A percentile compares a stretch with the other conserved stretches of the same genome.
Conservation (phyloP, 352 stramenopile species). For the Chrysophaeum taylorii region DNA sequence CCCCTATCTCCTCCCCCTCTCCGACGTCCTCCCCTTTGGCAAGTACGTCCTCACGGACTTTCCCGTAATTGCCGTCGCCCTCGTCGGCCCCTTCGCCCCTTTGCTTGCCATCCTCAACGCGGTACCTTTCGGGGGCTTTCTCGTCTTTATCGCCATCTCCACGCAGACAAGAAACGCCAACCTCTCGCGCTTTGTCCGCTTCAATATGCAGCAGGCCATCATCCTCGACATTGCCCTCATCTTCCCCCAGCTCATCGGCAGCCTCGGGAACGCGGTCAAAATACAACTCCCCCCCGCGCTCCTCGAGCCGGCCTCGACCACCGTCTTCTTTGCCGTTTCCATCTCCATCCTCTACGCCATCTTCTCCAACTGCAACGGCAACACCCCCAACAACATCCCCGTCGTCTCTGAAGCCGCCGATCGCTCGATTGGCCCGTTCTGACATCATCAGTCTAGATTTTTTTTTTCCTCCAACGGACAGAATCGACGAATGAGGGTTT, state of each 20-base stretch:
- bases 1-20: slow-evolving; percentile 36
- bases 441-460: no score
- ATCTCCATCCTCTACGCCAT: slow-evolving; percentile 40
- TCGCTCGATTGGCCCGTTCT: slow-evolving; percentile 33
- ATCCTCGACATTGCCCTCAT: slow-evolving; percentile 61
- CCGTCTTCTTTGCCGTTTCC: slow-evolving; percentile 39
- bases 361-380: slow-evolving; percentile 36
- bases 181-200: slow-evolving; percentile 50
- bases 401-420: slow-evolving; percentile 44
- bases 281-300: slow-evolving; percentile 31
- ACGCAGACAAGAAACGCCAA: slow-evolving; percentile 41
- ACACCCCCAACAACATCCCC: slow-evolving; percentile 49
- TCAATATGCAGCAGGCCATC: slow-evolving; percentile 64
- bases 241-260: slow-evolving; percentile 34
- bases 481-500: no score
- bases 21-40: slow-evolving; percentile 38
- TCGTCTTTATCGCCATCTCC: slow-evolving; percentile 47
- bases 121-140: slow-evolving; percentile 49
- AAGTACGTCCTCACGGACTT: slow-evolving; percentile 34
- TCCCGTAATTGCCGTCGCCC: slow-evolving; percentile 15
- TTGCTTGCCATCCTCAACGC: slow-evolving; percentile 41
- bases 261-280: neutral
- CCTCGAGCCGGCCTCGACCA: slow-evolving; percentile 39
- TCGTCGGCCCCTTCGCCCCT: slow-evolving; percentile 32
- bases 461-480: no score